Evolutionary conservation across 2,329 filamentous ascomycete genomes (phyloP).

Genomic region (Fusarium brachygibbosum): DNA sequence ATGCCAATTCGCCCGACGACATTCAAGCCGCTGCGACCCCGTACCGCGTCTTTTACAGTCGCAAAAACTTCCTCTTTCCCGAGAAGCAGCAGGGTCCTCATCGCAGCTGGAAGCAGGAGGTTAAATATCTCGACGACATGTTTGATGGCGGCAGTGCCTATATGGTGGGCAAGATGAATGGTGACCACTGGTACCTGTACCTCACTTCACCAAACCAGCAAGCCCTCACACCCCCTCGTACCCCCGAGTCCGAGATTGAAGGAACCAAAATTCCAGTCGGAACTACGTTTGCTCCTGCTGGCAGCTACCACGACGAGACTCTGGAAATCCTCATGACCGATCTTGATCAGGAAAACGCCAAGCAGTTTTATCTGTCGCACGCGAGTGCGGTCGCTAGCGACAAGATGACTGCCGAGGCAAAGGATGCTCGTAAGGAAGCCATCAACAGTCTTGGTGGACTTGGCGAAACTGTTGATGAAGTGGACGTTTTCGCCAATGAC

Average conservation of each 20-base stretch:
- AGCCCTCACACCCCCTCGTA: slow-evolving; percentile 83
- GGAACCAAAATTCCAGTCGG: slow-evolving; percentile 69
- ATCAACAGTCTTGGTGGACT: slow-evolving; percentile 72
- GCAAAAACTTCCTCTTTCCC: slow-evolving; percentile 98
- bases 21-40: slow-evolving; percentile 84
- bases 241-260: slow-evolving; percentile 69
- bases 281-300: slow-evolving; percentile 56
- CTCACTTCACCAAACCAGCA: slow-evolving; percentile 88
- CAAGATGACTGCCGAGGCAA: slow-evolving; percentile 77
- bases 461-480: slow-evolving; percentile 68
- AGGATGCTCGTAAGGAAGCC: slow-evolving; percentile 72
- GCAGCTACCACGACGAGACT: slow-evolving; percentile 78
- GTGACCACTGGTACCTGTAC: slow-evolving; percentile 99
- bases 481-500: slow-evolving; percentile 84
- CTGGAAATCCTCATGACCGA: slow-evolving; percentile 81
- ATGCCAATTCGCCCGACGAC: slow-evolving; percentile 74
- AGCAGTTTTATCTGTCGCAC: slow-evolving; percentile 76
- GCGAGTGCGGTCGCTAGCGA: slow-evolving; percentile 92
- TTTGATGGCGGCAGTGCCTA: slow-evolving; percentile 95
- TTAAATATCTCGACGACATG: slow-evolving; percentile 90
- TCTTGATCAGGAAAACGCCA: slow-evolving; percentile 75
- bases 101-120: slow-evolving; percentile 97
- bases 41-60: slow-evolving; percentile 97
- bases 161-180: slow-evolving; percentile 99
- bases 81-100: slow-evolving; percentile 95